Evolutionary conservation across 2,329 filamentous ascomycete genomes (phyloP).

Genomic region (Dryadomyces sulphureus): DNA sequence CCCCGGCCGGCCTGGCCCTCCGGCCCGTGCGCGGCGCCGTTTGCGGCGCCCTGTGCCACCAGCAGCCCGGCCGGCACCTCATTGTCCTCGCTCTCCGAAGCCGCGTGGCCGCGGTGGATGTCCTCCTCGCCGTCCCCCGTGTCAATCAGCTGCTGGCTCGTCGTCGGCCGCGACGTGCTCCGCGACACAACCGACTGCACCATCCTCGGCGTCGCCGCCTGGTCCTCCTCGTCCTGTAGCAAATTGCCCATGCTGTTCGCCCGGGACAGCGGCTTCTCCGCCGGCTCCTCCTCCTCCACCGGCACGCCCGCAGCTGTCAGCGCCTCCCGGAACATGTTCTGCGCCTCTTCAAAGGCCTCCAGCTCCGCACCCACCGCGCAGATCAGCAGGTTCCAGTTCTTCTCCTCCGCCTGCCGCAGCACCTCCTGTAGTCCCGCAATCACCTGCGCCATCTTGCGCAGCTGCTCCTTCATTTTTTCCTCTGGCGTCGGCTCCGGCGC

Average conservation of each 20-base stretch:
- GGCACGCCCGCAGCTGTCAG: constrained; percentile 17
- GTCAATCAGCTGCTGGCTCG: constrained; percentile 3
- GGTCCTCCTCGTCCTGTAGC: constrained; percentile 3
- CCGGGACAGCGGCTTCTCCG: background rate
- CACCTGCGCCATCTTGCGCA: constrained; percentile 41
- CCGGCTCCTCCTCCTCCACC: constrained; percentile 10
- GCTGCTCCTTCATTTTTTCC: constrained; percentile 21
- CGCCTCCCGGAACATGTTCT: constrained; percentile 16
- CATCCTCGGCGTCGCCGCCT: constrained; percentile 15
- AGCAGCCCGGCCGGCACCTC: constrained; percentile 27
- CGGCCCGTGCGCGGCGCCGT: too few relatives aligned
- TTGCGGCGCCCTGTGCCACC: constrained; percentile 15
- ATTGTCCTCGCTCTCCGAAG: constrained; percentile 21
- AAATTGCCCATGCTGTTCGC: background rate
- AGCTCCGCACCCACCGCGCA: constrained; percentile 56
- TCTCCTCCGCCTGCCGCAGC: constrained; percentile 39
- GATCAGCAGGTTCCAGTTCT: constrained; percentile 60
- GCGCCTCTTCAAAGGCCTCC: constrained; percentile 19
- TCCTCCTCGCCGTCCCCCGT: constrained; percentile 2
- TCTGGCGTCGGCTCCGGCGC: constrained; percentile 3
- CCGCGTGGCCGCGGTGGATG: constrained; percentile 11
- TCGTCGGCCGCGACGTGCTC: constrained; percentile 11
- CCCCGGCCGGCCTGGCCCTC: too few relatives aligned
- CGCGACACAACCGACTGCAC: constrained; percentile 18
- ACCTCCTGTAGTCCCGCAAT: constrained; percentile 39